Evolutionary conservation across 768 basidiomycete species (phyloP).

Genomic region (Hortiboletus campestris): DNA sequence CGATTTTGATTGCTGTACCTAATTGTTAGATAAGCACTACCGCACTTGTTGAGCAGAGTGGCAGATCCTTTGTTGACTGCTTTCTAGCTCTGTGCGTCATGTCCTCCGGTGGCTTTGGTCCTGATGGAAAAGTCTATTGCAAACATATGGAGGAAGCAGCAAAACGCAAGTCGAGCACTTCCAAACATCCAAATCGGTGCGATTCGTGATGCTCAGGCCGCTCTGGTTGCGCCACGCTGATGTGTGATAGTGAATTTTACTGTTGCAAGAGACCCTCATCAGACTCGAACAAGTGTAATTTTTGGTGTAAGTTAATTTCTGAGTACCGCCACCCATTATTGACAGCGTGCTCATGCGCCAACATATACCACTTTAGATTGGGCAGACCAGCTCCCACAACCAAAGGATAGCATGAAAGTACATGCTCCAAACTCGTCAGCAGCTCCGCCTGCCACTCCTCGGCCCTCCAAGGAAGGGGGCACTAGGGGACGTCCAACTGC

Average conservation of each 20-base stretch:
- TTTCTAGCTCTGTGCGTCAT: slow-evolving; percentile 6
- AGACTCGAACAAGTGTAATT: slow-evolving; percentile 25
- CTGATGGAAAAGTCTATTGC: slow-evolving; percentile 39
- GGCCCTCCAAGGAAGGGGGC: neutral
- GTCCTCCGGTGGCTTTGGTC: slow-evolving; percentile 19
- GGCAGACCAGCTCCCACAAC: slow-evolving; percentile 28
- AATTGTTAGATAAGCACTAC: slow-evolving; percentile 23
- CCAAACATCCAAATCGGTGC: slow-evolving; percentile 39
- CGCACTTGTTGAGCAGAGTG: neutral
- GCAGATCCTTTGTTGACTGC: neutral
- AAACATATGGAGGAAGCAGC: slow-evolving; percentile 34
- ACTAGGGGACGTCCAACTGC: neutral
- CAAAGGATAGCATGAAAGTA: neutral
- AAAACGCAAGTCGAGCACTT: slow-evolving; percentile 34
- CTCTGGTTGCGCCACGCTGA: neutral
- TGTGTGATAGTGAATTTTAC: slow-evolving; percentile 37
- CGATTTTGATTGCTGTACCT: neutral
- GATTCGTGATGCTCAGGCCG: slow-evolving; percentile 6
- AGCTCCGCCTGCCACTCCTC: neutral
- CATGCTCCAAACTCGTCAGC: neutral
- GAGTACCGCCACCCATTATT: neutral
- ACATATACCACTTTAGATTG: slow-evolving; percentile 25
- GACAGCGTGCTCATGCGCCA: neutral
- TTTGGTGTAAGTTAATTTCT: slow-evolving; percentile 36
- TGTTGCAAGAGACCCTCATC: slow-evolving; percentile 31